Conservation (phyloP, 2,329 filamentous ascomycete species). For the Fusarium lyarnte region DNA sequence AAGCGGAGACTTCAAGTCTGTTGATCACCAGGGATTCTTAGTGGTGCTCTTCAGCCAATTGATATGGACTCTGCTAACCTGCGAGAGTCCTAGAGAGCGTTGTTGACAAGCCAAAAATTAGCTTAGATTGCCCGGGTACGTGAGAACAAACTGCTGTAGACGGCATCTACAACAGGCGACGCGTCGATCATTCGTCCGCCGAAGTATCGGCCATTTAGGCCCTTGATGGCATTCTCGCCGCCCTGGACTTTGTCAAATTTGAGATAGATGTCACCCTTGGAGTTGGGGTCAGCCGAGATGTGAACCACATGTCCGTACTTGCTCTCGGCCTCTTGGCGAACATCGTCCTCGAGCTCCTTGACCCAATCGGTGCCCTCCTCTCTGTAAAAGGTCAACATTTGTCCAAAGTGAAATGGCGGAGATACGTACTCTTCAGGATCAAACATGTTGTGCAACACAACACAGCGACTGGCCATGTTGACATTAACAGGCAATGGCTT, state of each 20-base stretch:
- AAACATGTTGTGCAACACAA: slow-evolving; percentile 96
- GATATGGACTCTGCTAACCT: slow-evolving; percentile 49
- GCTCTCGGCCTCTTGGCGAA: slow-evolving; percentile 89
- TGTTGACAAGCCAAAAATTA: slow-evolving; percentile 61
- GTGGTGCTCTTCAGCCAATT: slow-evolving; percentile 40
- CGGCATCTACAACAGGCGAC: slow-evolving; percentile 94
- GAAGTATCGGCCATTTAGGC: slow-evolving; percentile 96
- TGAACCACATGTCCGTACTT: slow-evolving; percentile 99
- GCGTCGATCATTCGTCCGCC: slow-evolving; percentile 93
- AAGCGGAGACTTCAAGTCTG: slow-evolving; percentile 43
- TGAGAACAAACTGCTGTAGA: slow-evolving; percentile 97
- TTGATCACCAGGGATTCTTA: slow-evolving; percentile 42
- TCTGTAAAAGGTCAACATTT: slow-evolving; percentile 60
- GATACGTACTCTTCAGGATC: slow-evolving; percentile 84
- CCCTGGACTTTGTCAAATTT: slow-evolving; percentile 97
- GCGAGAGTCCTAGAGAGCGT: slow-evolving; percentile 59
- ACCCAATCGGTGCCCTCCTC: slow-evolving; percentile 89
- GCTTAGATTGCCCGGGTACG: slow-evolving; percentile 82
- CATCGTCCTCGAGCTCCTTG: slow-evolving; percentile 93
- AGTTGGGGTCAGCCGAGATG: slow-evolving; percentile 93
- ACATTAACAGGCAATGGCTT: slow-evolving; percentile 86
- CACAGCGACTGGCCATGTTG: slow-evolving; percentile 91
- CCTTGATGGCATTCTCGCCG: slow-evolving; percentile 97
- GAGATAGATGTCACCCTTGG: slow-evolving; percentile 95
- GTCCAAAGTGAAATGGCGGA: background rate